Percentiles rank a stretch among this genome's conserved stretches.
These are phyloP conservation scores for Wickerhamomyces sydowiorum DNA, from an alignment of 805 yeast genomes.

Conservation along the genomic window DNA sequence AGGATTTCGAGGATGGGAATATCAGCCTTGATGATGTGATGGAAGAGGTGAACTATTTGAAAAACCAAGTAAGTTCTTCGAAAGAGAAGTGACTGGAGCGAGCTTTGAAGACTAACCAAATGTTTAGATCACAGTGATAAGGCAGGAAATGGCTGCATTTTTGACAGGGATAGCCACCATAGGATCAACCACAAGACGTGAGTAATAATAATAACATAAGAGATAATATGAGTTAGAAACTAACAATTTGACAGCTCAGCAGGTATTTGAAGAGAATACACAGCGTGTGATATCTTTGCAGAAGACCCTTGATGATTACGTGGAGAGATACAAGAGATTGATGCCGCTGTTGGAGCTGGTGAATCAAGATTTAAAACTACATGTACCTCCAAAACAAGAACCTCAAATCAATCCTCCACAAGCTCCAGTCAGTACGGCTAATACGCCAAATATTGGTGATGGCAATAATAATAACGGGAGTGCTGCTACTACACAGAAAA, in stretches of 20 bases:
- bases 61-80: slow-evolving; percentile 19
- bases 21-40: slow-evolving; percentile 28
- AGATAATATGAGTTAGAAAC: not conserved
- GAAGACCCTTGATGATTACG: slow-evolving; percentile 36
- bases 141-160: slow-evolving; percentile 34
- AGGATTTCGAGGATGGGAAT: slow-evolving; percentile 36
- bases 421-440: not conserved
- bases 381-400: slow-evolving; percentile 62
- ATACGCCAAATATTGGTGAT: not conserved
- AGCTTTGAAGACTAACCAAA: slow-evolving; percentile 1
- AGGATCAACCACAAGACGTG: slow-evolving; percentile 25
- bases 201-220: no score
- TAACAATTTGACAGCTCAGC: slow-evolving; percentile 15
- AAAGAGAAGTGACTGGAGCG: not conserved
- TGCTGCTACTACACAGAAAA: slow-evolving; percentile 8
- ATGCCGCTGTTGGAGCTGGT: slow-evolving; percentile 42
- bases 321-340: slow-evolving; percentile 38
- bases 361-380: slow-evolving; percentile 41
- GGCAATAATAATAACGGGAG: not conserved
- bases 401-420: slow-evolving; percentile 53
- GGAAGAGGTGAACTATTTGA: slow-evolving; percentile 30
- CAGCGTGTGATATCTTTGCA: slow-evolving; percentile 29
- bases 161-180: slow-evolving; percentile 33
- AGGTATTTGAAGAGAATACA: slow-evolving; percentile 26
- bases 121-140: slow-evolving; percentile 22